phyloP scores from a whole-genome alignment of 345 rosid genomes.

The Gossypium anomalum region DNA sequence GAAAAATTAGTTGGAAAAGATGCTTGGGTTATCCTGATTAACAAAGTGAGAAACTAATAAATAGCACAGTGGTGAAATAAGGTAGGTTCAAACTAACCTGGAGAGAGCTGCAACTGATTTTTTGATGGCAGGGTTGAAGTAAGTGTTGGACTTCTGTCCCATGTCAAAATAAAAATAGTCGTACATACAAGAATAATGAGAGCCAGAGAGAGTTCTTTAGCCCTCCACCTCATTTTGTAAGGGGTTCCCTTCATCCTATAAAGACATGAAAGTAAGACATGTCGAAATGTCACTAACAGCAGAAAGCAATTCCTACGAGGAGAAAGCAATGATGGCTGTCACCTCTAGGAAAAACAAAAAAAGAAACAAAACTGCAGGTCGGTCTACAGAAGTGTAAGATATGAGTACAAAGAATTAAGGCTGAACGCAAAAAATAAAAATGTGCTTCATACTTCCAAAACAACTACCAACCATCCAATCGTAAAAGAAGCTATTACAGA shows the following conservation, averaged over 20 bases:
- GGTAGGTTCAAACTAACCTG: conserved; percentile 37
- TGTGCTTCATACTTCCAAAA: neutral
- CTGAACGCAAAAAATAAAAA: neutral
- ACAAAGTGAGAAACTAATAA: neutral
- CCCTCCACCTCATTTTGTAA: conserved; percentile 35
- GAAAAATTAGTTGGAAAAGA: neutral
- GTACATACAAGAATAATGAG: conserved; percentile 56
- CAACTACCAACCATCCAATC: neutral
- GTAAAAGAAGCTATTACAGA: neutral
- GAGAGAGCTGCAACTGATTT: conserved; percentile 37
- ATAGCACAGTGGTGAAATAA: neutral
- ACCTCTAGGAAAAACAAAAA: neutral
- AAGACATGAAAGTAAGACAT: conserved; percentile 5
- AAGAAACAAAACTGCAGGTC: neutral
- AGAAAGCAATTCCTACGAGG: neutral
- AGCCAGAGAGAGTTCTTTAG: conserved; percentile 45
- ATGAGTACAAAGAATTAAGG: neutral
- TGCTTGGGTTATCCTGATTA: neutral
- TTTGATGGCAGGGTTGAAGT: conserved; percentile 45
- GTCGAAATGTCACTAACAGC: conserved; percentile 15
- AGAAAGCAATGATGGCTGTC: neutral
- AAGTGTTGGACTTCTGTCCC: conserved; percentile 54
- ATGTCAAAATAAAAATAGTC: conserved; percentile 53
- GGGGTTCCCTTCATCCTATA: conserved; percentile 59
- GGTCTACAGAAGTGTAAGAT: neutral